A percentile compares a stretch with the other conserved stretches of the same genome.
Conservation (phyloP, 352 stramenopile genomes). For the Thraustochytrium sp. region DNA sequence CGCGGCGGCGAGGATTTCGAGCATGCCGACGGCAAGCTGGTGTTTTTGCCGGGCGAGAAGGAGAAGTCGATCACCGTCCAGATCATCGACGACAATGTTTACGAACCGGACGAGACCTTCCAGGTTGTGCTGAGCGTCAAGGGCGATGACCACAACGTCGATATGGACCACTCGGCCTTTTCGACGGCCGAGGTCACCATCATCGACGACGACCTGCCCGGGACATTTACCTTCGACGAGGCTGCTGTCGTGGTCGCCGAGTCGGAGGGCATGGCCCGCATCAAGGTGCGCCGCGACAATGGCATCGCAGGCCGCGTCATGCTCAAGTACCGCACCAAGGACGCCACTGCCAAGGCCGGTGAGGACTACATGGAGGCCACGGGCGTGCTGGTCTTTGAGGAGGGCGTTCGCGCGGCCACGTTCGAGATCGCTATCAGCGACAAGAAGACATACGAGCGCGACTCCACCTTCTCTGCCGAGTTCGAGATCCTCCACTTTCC, state of each 20-base stretch:
- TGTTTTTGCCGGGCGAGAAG: slow-evolving; percentile 44
- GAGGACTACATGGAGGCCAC: slow-evolving; percentile 41
- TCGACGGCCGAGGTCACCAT: slow-evolving; percentile 50
- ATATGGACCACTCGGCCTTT: neutral
- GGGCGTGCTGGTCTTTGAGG: slow-evolving; percentile 32
- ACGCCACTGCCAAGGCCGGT: slow-evolving; percentile 47
- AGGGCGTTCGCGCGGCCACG: slow-evolving; percentile 4
- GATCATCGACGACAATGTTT: slow-evolving; percentile 51
- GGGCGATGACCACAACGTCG: neutral
- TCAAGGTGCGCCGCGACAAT: neutral
- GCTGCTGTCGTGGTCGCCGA: neutral
- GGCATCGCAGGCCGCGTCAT: slow-evolving; percentile 36
- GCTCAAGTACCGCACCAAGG: slow-evolving; percentile 49
- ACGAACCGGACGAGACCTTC: slow-evolving; percentile 47
- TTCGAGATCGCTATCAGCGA: slow-evolving; percentile 40
- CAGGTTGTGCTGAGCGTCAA: slow-evolving; percentile 33
- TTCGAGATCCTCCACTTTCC: slow-evolving; percentile 46
- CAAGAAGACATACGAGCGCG: slow-evolving; percentile 44
- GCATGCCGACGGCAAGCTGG: slow-evolving; percentile 29
- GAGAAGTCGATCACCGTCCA: slow-evolving; percentile 18
- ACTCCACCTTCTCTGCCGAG: slow-evolving; percentile 44
- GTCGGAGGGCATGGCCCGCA: neutral
- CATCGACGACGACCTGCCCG: slow-evolving; percentile 54
- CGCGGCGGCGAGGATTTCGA: slow-evolving; percentile 34
- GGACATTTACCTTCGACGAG: slow-evolving; percentile 48